Evolutionary conservation across 192 early-diverging fungal genomes (phyloP).

Genomic region (Coemansia sp.): DNA sequence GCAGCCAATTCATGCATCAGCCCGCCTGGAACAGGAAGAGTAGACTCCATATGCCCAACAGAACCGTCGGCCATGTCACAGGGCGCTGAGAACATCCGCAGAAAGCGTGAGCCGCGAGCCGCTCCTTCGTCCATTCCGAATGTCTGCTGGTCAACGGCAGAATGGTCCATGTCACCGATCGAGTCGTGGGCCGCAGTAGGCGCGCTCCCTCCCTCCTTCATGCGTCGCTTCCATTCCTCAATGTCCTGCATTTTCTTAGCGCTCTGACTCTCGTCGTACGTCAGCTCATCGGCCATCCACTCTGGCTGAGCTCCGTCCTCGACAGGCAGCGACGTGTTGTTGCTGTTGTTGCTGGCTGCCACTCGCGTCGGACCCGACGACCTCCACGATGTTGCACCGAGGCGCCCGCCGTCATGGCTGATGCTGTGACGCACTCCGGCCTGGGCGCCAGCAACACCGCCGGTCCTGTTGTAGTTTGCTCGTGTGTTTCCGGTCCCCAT

Average conservation of each 20-base stretch:
- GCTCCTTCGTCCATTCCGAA: constrained; percentile 7
- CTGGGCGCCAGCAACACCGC: constrained; percentile 4
- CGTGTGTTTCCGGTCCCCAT: not conserved
- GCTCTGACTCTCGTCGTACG: constrained; percentile 51
- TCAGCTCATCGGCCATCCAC: constrained; percentile 53
- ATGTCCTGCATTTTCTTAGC: constrained; percentile 47
- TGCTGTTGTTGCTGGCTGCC: not conserved
- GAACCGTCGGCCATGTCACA: constrained; percentile 9
- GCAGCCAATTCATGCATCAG: constrained; percentile 11
- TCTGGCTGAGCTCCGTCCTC: constrained; percentile 39
- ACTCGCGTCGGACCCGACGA: constrained; percentile 22
- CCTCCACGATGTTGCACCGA: constrained; percentile 32
- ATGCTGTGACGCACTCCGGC: constrained; percentile 8
- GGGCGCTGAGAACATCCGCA: constrained; percentile 42
- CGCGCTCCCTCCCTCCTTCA: constrained; percentile 25
- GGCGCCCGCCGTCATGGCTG: constrained; percentile 14
- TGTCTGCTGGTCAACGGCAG: not conserved
- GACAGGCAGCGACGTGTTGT: not conserved
- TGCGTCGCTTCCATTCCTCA: constrained; percentile 58
- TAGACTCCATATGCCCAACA: not conserved
- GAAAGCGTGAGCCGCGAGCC: constrained; percentile 45
- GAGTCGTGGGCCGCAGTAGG: not conserved
- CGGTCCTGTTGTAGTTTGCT: constrained; percentile 8
- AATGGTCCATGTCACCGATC: not conserved
- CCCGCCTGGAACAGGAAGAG: constrained; percentile 15